phyloP scores from a whole-genome alignment of 23 red algal species.

The Gracilariopsis chorda region DNA sequence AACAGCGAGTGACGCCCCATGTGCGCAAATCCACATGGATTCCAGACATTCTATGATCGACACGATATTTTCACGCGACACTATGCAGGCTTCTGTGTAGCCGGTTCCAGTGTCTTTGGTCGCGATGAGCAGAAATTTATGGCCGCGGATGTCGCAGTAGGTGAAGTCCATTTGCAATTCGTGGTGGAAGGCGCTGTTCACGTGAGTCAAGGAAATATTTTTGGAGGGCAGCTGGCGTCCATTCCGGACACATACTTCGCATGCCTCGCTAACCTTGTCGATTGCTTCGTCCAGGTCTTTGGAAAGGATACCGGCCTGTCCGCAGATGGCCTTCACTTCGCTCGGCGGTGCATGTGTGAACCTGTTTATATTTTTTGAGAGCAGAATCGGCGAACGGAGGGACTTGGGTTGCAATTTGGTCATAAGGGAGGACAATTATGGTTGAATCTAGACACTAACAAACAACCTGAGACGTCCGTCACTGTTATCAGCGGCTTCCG shows the following conservation, averaged over 20 bases:
- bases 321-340: not conserved
- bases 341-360: not conserved
- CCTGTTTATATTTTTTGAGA: not conserved
- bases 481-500: not conserved
- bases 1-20: too few relatives aligned
- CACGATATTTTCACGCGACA: not conserved
- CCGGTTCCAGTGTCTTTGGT: not conserved
- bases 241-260: not conserved
- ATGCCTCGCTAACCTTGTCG: not conserved
- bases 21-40: too few relatives aligned
- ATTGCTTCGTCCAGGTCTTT: not conserved
- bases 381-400: not conserved
- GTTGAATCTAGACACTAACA: not conserved
- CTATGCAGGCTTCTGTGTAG: not conserved
- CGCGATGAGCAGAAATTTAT: not conserved
- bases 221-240: not conserved
- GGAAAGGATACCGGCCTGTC: not conserved
- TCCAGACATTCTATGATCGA: too few relatives aligned
- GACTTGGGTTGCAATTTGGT: not conserved
- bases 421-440: not conserved
- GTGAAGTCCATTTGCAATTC: not conserved
- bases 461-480: not conserved
- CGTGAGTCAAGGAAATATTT: not conserved
- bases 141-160: not conserved
- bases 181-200: not conserved